Base-by-base conservation (phyloP, 192 early-diverging fungal species). In the Kickxella alabastrina region DNA sequence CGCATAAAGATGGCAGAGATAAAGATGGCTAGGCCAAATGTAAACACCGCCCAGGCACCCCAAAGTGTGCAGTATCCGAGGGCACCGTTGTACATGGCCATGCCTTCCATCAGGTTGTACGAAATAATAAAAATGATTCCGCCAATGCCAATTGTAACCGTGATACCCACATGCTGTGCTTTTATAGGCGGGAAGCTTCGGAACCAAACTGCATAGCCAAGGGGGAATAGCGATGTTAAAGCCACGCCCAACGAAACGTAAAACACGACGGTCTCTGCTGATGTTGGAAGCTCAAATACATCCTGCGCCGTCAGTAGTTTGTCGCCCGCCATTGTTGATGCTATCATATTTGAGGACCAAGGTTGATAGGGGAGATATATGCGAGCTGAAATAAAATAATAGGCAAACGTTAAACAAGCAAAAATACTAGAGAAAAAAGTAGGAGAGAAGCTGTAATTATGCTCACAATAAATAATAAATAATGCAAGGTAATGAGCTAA, bases 111-210 rank as follows among this genome's bases (percentile, higher is more conserved):
- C 26, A 68, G 48, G 38, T 68, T 68, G 19, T 68, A 56, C 12
- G 65, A 60, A 8, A 68, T 56, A 19, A 56, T 68, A 36, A 68
- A 68, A 21, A 68, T 57, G n/a, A 68, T 56, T 4, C 65, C 48
- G 9, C 65, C 65, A 3, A 60, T 35, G 27, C 65, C 58, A 21
- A 61, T 55, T 6, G 29, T 36, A 14, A 54, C 58, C 14, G 65
- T 68, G 53, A 68, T 68, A 6, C 58, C 65, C 31, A 68, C 65
- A 57, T 68, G 65, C 53, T 68, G 65, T 18, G 65, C 65, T 14
- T 51, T 43, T 58, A 68, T 68, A 23, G 65, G 65, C 34, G 65
- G 65, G 31, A 56, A 68, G 21, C n/a, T 32, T 10, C 65, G 52
- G 53, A 52, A 68, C 28, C 38, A 34, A 22, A 60, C 45, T 12